These are phyloP conservation scores for Sorghum bicolor DNA, from an alignment of 176 grass and related monocot genomes.

Conservation along the genomic window DNA sequence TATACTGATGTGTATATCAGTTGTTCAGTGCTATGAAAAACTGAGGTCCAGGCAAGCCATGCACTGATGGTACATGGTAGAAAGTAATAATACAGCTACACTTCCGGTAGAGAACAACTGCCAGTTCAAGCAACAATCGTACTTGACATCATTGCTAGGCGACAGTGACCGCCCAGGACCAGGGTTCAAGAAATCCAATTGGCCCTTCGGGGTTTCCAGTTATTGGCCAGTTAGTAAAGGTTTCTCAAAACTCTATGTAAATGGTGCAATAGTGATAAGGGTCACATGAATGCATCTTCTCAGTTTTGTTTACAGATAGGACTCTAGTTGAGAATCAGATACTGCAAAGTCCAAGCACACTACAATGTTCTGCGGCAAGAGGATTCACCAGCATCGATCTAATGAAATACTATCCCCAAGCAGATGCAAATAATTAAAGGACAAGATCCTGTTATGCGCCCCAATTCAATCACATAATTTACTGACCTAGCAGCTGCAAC, in stretches of 20 bases:
- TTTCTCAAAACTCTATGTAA: neutral
- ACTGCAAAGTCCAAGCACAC: neutral
- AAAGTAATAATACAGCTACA: constrained; percentile 13
- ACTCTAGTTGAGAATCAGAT: neutral
- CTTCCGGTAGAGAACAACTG: neutral
- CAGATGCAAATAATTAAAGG: neutral
- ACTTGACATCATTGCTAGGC: neutral
- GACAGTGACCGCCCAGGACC: neutral
- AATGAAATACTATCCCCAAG: neutral
- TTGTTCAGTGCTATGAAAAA: neutral
- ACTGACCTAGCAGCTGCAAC: neutral
- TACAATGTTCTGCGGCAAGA: neutral
- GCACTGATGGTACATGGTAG: neutral
- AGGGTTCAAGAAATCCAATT: neutral
- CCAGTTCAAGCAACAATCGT: neutral
- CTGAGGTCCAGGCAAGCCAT: neutral
- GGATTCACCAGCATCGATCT: neutral
- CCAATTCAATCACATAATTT: constrained; percentile 1
- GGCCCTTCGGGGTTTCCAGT: neutral
- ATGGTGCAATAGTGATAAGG: neutral
- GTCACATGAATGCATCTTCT: neutral
- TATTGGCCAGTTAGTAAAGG: neutral
- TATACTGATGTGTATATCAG: neutral
- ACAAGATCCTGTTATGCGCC: neutral
- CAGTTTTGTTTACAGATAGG: neutral